Evolutionary conservation across 495 filamentous ascomycete species (phyloP).

Genomic region (Xylaria curta): DNA sequence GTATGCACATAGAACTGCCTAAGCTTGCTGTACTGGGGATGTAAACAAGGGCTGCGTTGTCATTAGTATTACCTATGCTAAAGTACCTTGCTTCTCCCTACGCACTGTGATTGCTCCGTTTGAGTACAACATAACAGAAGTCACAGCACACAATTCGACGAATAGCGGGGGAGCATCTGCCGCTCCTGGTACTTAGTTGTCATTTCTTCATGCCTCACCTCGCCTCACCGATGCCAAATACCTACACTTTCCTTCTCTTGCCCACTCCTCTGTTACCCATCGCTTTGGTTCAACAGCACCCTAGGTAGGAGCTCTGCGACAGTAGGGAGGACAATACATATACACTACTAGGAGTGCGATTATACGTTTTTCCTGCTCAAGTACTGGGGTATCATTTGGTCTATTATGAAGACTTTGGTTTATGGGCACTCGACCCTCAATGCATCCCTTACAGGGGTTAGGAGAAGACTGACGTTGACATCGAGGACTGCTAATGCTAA

Average conservation of each 20-base stretch:
- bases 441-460: neutral
- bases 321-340: neutral
- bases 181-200: neutral
- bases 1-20: neutral
- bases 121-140: neutral
- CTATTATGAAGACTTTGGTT: too few relatives aligned
- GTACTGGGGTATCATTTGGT: neutral
- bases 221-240: neutral
- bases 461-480: neutral
- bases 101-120: neutral
- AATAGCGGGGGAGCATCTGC: slow-evolving; percentile 1
- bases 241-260: neutral
- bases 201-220: slow-evolving; percentile 8
- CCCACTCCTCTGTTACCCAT: too few relatives aligned
- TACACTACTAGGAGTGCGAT: neutral
- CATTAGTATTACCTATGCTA: neutral
- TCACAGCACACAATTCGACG: neutral
- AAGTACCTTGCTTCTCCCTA: neutral
- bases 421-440: too few relatives aligned
- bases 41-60: neutral
- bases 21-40: neutral
- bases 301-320: neutral
- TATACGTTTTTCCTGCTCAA: neutral
- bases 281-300: neutral
- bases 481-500: neutral